Conservation (phyloP, 2,329 filamentous ascomycete species). For the Alternaria triticina region DNA sequence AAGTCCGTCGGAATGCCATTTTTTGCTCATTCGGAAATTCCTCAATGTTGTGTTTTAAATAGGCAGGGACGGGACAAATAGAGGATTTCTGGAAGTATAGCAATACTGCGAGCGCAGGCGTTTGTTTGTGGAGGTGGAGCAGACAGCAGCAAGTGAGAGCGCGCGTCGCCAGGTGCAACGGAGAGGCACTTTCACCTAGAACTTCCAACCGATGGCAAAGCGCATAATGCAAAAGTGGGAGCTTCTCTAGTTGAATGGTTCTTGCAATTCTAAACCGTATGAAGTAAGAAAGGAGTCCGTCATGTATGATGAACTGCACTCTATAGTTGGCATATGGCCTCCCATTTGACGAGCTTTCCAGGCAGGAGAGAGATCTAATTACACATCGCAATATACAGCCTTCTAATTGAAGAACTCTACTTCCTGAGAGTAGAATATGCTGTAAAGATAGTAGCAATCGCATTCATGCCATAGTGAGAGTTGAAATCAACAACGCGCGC, state of each 20-base stretch:
- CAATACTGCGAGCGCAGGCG: background rate
- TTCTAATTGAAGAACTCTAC: background rate
- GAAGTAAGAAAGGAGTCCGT: background rate
- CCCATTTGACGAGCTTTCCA: background rate
- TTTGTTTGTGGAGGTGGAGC: background rate
- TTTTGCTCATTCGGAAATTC: background rate
- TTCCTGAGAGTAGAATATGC: background rate
- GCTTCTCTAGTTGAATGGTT: background rate
- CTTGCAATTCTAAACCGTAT: background rate
- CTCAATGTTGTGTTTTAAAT: background rate
- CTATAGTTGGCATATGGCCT: background rate
- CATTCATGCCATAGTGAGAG: background rate
- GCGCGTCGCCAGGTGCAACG: background rate
- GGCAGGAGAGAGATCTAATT: background rate
- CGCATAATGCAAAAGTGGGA: background rate
- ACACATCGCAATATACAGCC: background rate
- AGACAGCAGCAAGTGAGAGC: background rate
- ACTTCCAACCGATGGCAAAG: background rate
- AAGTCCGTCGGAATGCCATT: background rate
- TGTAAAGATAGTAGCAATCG: background rate
- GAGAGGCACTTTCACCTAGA: background rate
- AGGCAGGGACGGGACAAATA: background rate
- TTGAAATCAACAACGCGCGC: background rate
- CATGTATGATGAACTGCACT: background rate
- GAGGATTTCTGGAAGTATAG: background rate